Base-by-base conservation (phyloP, 371 early-diverging fungal species). In the Mucor indicus region DNA sequence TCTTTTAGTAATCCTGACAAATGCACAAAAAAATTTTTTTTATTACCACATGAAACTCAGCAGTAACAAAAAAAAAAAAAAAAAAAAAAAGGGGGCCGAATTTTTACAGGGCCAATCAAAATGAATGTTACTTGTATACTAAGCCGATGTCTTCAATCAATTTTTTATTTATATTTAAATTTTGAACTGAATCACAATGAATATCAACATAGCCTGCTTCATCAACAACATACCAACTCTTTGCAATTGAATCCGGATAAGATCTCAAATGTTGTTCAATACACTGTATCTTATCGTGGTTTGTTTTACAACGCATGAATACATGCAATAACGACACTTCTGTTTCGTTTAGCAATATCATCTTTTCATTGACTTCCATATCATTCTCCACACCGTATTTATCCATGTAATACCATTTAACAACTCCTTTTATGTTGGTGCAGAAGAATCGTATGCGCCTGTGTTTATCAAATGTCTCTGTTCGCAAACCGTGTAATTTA, bases 371-470 rank as follows among this genome's bases (percentile, higher is more conserved):
- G 35, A 1, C 9, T 35, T n/a, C 22, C 36, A 13, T 44, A n/a
- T 33, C 44, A 22, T 52, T 30, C 8, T 19, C 16, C n/a, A 52
- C 22, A 21, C 17, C 24, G 33, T 38, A 45, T 13, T 39, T 13
- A 1, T 13, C 39, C 53, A 52, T 52, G 15, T 31, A 52, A 19
- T 22, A 52, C 53, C 53, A 52, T 16, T 33, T 16, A 4, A 20
- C 15, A 13, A 20, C 6, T 0, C 36, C 16, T 30, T 36, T n/a
- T 16, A 25, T n/a, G 7, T 15, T 9, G 21, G 45, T 22, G 1
- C 42, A 47, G 35, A 53, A 53, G 35, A 53, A 53, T 3, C 54
- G 54, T 13, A 53, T 47, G 7, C 54, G 54, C 6, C 54, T 27
- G 21, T 53, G 48, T 17, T 35, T 11, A 30, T 53, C 54, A 36